Evolutionary conservation across 73 alveolate species (phyloP).

Genomic region (Tetrahymena malaccensis): DNA sequence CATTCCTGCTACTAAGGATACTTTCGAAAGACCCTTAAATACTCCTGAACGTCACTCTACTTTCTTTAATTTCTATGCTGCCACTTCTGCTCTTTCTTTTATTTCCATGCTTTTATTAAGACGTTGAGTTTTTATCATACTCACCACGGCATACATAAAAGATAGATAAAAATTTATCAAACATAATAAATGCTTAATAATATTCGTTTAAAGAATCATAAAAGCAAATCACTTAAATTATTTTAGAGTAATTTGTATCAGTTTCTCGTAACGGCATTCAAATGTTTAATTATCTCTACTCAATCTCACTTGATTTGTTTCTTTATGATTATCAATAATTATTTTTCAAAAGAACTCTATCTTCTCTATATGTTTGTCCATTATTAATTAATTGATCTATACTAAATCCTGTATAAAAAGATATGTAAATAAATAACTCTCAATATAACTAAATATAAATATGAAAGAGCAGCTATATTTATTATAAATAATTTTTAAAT

Average conservation of each 20-base stretch:
- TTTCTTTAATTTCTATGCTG: slow-evolving; percentile 21
- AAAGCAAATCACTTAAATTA: background rate
- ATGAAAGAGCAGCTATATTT: no score
- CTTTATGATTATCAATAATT: background rate
- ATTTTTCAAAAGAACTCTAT: background rate
- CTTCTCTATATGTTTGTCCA: background rate
- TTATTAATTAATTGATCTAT: background rate
- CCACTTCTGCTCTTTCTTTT: slow-evolving; percentile 19
- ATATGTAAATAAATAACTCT: no score
- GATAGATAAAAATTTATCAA: background rate
- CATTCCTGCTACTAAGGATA: slow-evolving; percentile 37
- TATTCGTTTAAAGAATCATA: background rate
- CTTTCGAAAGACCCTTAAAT: slow-evolving; percentile 27
- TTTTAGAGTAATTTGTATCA: background rate
- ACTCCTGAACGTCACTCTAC: slow-evolving; percentile 24
- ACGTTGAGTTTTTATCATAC: background rate
- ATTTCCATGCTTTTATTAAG: slow-evolving; percentile 7
- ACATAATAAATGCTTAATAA: background rate
- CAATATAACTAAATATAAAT: no score
- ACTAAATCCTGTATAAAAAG: no score
- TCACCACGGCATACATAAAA: background rate
- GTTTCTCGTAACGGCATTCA: background rate
- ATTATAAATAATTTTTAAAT: no score
- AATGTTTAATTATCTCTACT: background rate
- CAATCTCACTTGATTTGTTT: background rate